A percentile compares a stretch with the other conserved stretches of the same genome.
Evolutionary conservation across 371 early-diverging fungal species (phyloP).

Genomic region (Mortierella sp.): DNA sequence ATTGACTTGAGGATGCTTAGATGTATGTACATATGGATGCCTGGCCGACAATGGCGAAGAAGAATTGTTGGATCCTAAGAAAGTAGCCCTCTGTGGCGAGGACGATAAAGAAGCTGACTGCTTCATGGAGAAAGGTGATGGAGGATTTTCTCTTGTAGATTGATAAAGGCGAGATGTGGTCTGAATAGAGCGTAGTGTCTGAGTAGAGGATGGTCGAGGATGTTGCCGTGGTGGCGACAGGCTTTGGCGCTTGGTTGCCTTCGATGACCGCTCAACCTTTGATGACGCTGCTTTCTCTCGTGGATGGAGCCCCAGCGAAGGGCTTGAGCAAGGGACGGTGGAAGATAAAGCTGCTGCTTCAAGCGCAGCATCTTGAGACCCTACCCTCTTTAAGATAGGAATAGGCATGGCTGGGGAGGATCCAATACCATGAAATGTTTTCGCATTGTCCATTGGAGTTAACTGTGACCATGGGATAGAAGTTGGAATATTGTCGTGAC

Average conservation of each 20-base stretch:
- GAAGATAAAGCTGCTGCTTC: background rate
- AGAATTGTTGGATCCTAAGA: background rate
- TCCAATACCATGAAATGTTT: slow-evolving; percentile 39
- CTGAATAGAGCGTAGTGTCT: background rate
- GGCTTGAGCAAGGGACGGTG: background rate
- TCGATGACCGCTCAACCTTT: background rate
- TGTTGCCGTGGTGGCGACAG: background rate
- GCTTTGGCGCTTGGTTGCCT: background rate
- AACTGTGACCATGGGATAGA: slow-evolving; percentile 34
- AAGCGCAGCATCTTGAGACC: background rate
- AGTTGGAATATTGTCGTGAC: background rate
- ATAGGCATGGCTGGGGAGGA: slow-evolving; percentile 1
- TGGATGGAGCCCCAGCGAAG: background rate
- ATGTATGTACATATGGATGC: background rate
- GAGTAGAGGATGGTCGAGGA: background rate
- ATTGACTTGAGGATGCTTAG: background rate
- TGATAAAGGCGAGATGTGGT: slow-evolving; percentile 4
- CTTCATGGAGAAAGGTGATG: background rate
- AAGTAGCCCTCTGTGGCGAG: background rate
- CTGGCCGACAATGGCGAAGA: background rate
- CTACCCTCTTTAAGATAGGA: background rate
- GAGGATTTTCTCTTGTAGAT: background rate
- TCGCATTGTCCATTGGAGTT: slow-evolving; percentile 30
- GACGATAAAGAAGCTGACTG: background rate
- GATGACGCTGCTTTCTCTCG: background rate